Evolutionary conservation across 1,139 yeast species (phyloP).

Genomic region (Yamadazyma membranifaciens): DNA sequence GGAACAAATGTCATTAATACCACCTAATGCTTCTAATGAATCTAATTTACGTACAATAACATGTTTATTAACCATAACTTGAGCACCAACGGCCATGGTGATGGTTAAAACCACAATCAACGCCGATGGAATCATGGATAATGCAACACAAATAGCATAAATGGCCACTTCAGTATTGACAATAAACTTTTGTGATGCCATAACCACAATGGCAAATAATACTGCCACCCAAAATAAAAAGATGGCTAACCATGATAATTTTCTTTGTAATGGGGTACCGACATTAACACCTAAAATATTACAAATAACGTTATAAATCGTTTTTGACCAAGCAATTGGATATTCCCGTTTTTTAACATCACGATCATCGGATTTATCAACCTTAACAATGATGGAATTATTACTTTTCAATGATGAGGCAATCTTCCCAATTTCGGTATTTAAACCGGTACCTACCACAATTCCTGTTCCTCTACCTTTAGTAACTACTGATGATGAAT

Average conservation of each 20-base stretch:
- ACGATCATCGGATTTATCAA: constrained; percentile 25
- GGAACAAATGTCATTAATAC: constrained; percentile 78
- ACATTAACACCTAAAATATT: constrained; percentile 70
- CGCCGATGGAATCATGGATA: constrained; percentile 83
- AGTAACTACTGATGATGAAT: constrained; percentile 66
- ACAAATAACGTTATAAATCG: constrained; percentile 43
- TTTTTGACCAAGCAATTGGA: constrained; percentile 26
- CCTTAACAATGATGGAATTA: constrained; percentile 25
- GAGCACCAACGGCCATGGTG: constrained; percentile 86
- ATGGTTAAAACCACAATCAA: constrained; percentile 78
- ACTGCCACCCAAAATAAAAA: constrained; percentile 70
- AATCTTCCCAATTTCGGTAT: constrained; percentile 75
- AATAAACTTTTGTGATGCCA: constrained; percentile 71
- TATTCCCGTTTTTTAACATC: constrained; percentile 44
- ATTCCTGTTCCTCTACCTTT: constrained; percentile 79
- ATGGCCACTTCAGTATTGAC: constrained; percentile 74
- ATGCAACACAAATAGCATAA: constrained; percentile 79
- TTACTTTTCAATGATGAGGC: constrained; percentile 53
- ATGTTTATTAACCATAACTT: constrained; percentile 67
- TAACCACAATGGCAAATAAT: constrained; percentile 71
- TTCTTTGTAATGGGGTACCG: constrained; percentile 76
- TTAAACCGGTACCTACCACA: constrained; percentile 63
- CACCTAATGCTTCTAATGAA: constrained; percentile 77
- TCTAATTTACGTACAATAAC: constrained; percentile 79
- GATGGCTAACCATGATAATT: constrained; percentile 69